phyloP scores from a whole-genome alignment of 352 stramenopile genomes.

The Nothophytophthora sp. region DNA sequence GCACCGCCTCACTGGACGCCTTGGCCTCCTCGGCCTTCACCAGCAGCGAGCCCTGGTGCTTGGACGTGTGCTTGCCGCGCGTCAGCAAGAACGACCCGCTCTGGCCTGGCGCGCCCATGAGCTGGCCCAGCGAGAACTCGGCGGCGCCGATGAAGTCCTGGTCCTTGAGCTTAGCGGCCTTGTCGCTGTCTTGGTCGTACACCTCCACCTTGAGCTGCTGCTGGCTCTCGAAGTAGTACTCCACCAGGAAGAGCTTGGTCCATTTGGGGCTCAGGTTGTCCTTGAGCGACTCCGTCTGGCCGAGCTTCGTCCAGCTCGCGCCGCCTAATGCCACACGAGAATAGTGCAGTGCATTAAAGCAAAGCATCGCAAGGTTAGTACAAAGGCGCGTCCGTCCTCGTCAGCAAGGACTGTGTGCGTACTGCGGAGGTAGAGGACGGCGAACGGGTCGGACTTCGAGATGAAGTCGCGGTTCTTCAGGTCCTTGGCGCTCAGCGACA shows the following conservation, averaged over 20 bases:
- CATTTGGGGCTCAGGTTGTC: constrained; percentile 81
- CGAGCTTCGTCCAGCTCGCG: constrained; percentile 65
- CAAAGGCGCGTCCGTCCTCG: constrained; percentile 6
- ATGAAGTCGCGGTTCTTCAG: constrained; percentile 88
- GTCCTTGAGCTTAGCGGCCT: constrained; percentile 53
- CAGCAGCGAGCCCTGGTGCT: constrained; percentile 51
- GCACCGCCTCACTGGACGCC: constrained; percentile 43
- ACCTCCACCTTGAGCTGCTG: constrained; percentile 87
- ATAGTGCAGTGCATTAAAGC: not conserved
- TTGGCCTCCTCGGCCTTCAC: constrained; percentile 66
- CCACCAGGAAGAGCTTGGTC: constrained; percentile 76
- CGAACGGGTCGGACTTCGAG: constrained; percentile 89
- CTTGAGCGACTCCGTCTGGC: constrained; percentile 78
- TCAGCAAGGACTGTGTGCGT: not conserved
- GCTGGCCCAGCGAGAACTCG: constrained; percentile 76
- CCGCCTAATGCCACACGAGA: constrained; percentile 26
- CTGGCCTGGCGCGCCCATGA: constrained; percentile 77
- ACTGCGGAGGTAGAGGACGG: constrained; percentile 54
- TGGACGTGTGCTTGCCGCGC: constrained; percentile 34
- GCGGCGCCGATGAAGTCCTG: constrained; percentile 77
- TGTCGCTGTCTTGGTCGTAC: constrained; percentile 83
- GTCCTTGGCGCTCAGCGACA: constrained; percentile 79
- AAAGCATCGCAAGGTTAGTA: not conserved
- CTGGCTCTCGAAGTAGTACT: constrained; percentile 86
- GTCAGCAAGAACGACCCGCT: constrained; percentile 61